Conservation (phyloP, 495 filamentous ascomycete genomes). For the Aspergillus asperescens region DNA sequence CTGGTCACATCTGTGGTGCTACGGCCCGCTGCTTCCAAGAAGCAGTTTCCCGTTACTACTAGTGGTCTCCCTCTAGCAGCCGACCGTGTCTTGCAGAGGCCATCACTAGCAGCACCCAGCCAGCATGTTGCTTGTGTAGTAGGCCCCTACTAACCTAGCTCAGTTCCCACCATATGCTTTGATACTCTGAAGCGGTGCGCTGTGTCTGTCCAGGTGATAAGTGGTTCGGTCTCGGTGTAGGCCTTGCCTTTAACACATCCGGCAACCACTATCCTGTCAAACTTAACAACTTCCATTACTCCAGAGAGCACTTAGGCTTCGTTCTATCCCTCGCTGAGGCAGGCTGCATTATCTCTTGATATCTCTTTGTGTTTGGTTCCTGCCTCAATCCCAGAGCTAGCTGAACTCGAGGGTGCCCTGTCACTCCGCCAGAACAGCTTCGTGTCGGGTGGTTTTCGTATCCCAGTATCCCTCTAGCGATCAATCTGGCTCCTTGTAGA, state of each 20-base stretch:
- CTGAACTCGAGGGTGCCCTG: slow-evolving; percentile 9
- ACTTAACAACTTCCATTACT: slow-evolving; percentile 8
- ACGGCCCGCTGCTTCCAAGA: neutral
- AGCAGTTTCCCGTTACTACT: neutral
- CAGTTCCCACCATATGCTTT: slow-evolving; percentile 1
- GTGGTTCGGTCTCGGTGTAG: slow-evolving; percentile 5
- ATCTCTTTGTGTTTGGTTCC: neutral
- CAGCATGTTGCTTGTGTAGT: slow-evolving; percentile 1
- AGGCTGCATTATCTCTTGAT: neutral
- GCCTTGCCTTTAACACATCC: slow-evolving; percentile 10
- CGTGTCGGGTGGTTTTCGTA: slow-evolving; percentile 6
- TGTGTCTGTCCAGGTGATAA: slow-evolving; percentile 3
- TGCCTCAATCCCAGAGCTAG: slow-evolving; percentile 6
- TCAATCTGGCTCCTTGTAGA: neutral
- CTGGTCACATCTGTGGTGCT: neutral
- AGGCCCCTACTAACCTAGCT: slow-evolving; percentile 10
- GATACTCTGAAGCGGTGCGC: neutral
- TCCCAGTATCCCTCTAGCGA: slow-evolving; percentile 8
- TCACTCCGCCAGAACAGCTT: slow-evolving; percentile 9
- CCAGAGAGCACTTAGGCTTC: neutral
- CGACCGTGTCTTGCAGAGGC: slow-evolving; percentile 4
- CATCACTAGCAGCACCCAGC: neutral
- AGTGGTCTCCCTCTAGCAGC: slow-evolving; percentile 5
- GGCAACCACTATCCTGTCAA: slow-evolving; percentile 1
- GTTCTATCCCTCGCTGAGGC: slow-evolving; percentile 1